Evolutionary conservation across 805 yeast species (phyloP), one percentile per base, ranked within the genome.

Genomic region (Yamadazyma akitaensis): DNA sequence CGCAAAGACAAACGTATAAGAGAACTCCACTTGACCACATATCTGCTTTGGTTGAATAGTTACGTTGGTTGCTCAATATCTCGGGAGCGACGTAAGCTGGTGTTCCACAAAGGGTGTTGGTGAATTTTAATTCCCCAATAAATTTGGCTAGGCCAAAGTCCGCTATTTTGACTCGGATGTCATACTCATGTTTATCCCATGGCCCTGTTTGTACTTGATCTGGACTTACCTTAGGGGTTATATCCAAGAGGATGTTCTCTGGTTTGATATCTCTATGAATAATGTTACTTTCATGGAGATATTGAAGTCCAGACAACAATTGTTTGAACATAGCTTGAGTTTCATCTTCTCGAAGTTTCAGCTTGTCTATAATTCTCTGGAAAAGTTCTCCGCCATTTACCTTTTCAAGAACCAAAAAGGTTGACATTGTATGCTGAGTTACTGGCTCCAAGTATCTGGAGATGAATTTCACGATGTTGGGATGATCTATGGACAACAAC

Each of bases 21-120:
- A 87, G 70, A 1, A 86, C 92, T 2, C 94, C 95, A 8, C 85
- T 77, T 59, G 88, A 85, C 95, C 95, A 87, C 61, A 87, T 64
- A 61, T 87, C 95, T 11, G 84, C 89, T 37, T 84, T 79, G 31
- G 85, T 83, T 30, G 86, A 76, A 55, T 87, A 87, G 53, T 75
- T 72, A 28, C 84, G 62, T 10, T 76, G 72, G 62, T 82, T 81
- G 13, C 62, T 70, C 25, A 80, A 56, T 6, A 87, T 85, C 57
- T 87, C 95, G 0, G 95, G 95, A 0, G 94, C 94, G 16, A 87
- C 94, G 58, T 87, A 87, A 0, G 92, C 89, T 0, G 95, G 95
- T 0, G 95, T 87, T 1, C 95, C 95, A 65, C 95, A 87, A 35
- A 87, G 63, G 0, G 95, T 87, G 54, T 82, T 82, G 9, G 95